These are phyloP conservation scores for Lactarius evosmus DNA, from an alignment of 768 basidiomycete genomes.

Conservation along the genomic window DNA sequence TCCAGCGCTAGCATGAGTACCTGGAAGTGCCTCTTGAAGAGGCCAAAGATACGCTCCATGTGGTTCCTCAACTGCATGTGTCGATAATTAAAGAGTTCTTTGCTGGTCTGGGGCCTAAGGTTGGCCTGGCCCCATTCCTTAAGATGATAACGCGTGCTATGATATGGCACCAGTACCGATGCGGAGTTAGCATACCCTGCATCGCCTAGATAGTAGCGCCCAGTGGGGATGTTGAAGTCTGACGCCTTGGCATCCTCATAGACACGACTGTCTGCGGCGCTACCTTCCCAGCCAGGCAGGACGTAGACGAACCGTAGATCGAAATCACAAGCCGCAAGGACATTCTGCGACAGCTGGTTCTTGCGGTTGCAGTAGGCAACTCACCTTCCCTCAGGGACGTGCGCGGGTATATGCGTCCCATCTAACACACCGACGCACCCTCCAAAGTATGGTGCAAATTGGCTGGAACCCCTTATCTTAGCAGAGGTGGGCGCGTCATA, in stretches of 20 bases:
- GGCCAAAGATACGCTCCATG: neutral
- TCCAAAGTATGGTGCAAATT: constrained; percentile 37
- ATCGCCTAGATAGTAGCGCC: constrained; percentile 31
- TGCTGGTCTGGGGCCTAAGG: neutral
- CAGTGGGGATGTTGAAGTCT: constrained; percentile 31
- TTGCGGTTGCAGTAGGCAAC: constrained; percentile 29
- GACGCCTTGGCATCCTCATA: constrained; percentile 31
- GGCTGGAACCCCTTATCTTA: constrained; percentile 30
- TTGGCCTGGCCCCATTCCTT: constrained; percentile 33
- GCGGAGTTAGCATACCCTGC: constrained; percentile 27
- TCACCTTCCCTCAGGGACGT: constrained; percentile 19
- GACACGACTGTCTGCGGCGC: constrained; percentile 32
- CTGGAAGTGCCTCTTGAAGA: neutral
- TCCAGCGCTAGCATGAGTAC: too few species aligned
- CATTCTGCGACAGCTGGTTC: constrained; percentile 33
- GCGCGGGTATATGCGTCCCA: constrained; percentile 35
- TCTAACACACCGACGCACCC: constrained; percentile 36
- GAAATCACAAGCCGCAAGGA: constrained; percentile 33
- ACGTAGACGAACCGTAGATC: constrained; percentile 29
- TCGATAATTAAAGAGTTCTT: neutral
- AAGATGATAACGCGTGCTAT: constrained; percentile 35
- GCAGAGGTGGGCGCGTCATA: neutral
- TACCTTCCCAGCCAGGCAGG: constrained; percentile 33
- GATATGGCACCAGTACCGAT: constrained; percentile 33
- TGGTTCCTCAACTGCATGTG: neutral